Conservation (phyloP, 1,139 yeast genomes). For the Magnusiomyces suaveolens region DNA sequence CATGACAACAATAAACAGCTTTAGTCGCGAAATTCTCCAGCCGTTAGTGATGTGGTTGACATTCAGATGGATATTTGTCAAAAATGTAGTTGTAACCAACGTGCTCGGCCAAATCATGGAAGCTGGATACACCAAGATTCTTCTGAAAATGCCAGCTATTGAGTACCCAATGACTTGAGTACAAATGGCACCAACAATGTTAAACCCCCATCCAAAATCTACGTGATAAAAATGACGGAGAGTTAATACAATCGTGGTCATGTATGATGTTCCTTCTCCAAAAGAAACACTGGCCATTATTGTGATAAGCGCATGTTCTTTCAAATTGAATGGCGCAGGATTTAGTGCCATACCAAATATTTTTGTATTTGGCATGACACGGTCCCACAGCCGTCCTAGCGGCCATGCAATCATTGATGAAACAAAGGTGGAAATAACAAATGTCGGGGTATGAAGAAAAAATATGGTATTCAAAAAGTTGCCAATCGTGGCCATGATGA, state of each 20-base stretch:
- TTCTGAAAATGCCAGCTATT: slow-evolving; percentile 50
- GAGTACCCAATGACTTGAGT: slow-evolving; percentile 60
- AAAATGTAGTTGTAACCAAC: slow-evolving; percentile 38
- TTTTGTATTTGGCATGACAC: slow-evolving; percentile 39
- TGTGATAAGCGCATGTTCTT: slow-evolving; percentile 57
- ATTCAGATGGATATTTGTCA: slow-evolving; percentile 53
- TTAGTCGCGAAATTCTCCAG: slow-evolving; percentile 44
- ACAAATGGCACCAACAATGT: slow-evolving; percentile 42
- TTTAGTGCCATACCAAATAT: slow-evolving; percentile 41
- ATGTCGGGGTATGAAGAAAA: slow-evolving; percentile 49
- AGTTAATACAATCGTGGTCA: slow-evolving; percentile 50
- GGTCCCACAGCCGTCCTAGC: slow-evolving; percentile 45
- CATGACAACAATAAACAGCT: slow-evolving; percentile 38
- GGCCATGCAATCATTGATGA: slow-evolving; percentile 58
- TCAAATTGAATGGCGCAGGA: slow-evolving; percentile 54
- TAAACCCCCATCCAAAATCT: slow-evolving; percentile 44
- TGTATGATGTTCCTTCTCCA: slow-evolving; percentile 52
- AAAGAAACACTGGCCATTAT: slow-evolving; percentile 52
- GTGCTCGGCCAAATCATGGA: slow-evolving; percentile 59
- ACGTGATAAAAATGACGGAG: slow-evolving; percentile 44
- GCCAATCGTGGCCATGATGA: slow-evolving; percentile 48
- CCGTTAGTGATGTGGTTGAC: slow-evolving; percentile 51
- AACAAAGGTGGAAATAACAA: slow-evolving; percentile 45
- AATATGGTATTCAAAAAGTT: slow-evolving; percentile 53
- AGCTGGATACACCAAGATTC: slow-evolving; percentile 52